phyloP scores from a whole-genome alignment of 1,139 yeast species.

The Pichia sp. region DNA sequence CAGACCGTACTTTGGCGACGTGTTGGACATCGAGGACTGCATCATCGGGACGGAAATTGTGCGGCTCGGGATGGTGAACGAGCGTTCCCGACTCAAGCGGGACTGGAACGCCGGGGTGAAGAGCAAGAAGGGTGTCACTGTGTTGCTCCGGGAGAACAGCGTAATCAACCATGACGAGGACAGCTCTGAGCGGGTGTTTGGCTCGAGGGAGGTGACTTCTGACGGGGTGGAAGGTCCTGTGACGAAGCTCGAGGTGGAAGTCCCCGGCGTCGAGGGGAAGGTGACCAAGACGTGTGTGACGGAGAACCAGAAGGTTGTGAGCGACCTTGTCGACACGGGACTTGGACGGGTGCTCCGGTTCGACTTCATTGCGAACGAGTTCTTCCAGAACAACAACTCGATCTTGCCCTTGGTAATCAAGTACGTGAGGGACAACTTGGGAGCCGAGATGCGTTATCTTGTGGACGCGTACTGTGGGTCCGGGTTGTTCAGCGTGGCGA shows the following conservation, averaged over 20 bases:
- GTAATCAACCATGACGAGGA: conserved; percentile 29
- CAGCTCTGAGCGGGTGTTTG: conserved; percentile 22
- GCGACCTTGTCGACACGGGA: conserved; percentile 52
- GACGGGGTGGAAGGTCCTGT: conserved; percentile 11
- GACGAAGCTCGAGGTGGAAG: conserved; percentile 20
- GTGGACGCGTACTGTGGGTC: conserved; percentile 99
- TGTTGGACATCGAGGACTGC: conserved; percentile 90
- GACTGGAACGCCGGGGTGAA: conserved; percentile 16
- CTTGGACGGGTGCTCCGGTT: conserved; percentile 53
- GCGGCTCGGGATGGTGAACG: conserved; percentile 69
- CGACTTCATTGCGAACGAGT: conserved; percentile 89
- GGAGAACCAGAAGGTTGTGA: conserved; percentile 70
- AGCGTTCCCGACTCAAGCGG: conserved; percentile 49
- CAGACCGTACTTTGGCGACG: conserved; percentile 33
- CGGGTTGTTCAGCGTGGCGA: conserved; percentile 85
- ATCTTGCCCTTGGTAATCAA: conserved; percentile 77
- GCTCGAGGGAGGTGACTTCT: conserved; percentile 6
- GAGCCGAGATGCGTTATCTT: conserved; percentile 45
- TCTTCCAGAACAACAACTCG: conserved; percentile 92
- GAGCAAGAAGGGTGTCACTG: conserved; percentile 69
- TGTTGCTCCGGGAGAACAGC: conserved; percentile 77
- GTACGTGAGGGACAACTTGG: conserved; percentile 70
- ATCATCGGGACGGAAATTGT: conserved; percentile 78
- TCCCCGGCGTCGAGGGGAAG: conserved; percentile 10
- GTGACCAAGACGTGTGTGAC: conserved; percentile 54